These are phyloP conservation scores for Tetradesmus obliquus DNA, from an alignment of 139 green algal genomes.

Conservation along the genomic window DNA sequence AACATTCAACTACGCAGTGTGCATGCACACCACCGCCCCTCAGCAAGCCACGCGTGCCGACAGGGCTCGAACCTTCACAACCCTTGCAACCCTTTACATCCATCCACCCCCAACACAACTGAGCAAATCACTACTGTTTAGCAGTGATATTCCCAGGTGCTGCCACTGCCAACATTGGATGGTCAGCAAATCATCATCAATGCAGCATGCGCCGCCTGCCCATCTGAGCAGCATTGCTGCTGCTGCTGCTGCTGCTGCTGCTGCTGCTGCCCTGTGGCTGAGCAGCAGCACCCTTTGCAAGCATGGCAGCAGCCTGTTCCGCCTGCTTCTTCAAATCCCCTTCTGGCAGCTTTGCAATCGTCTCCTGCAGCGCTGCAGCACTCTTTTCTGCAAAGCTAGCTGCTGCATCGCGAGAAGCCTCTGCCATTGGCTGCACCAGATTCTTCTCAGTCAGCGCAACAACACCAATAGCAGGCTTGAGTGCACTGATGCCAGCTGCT, in stretches of 20 bases:
- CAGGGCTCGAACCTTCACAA: too few relatives aligned
- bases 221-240: neutral
- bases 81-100: too few relatives aligned
- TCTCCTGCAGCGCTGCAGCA: neutral
- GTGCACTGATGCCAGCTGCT: neutral
- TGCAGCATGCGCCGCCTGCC: constrained; percentile 14
- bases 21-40: too few relatives aligned
- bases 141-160: neutral
- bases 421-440: neutral
- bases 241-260: neutral
- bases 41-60: too few relatives aligned
- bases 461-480: neutral
- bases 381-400: neutral
- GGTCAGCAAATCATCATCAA: neutral
- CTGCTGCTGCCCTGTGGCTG: neutral
- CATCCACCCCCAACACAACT: too few relatives aligned
- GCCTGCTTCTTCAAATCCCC: neutral
- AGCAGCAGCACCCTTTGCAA: neutral
- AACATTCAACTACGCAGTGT: too few relatives aligned
- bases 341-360: neutral
- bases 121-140: too few relatives aligned
- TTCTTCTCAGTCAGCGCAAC: neutral
- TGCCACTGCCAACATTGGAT: neutral
- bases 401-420: neutral
- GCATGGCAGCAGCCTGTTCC: neutral